These are phyloP conservation scores for Termitomyces sp. DNA, from an alignment of 768 basidiomycete genomes.

Conservation along the genomic window DNA sequence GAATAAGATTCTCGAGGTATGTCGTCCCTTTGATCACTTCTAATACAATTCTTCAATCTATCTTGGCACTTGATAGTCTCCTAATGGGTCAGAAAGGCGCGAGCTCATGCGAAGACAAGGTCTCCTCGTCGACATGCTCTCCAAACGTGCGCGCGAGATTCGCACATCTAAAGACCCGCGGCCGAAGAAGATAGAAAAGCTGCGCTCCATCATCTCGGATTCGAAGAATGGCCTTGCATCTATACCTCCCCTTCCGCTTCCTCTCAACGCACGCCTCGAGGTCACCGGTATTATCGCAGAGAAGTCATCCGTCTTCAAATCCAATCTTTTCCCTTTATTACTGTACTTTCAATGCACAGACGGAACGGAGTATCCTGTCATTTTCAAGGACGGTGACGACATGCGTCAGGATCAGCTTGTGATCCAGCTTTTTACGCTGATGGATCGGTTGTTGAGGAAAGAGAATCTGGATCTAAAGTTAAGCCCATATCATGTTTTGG, in stretches of 20 bases:
- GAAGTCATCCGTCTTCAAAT: slow-evolving; percentile 95
- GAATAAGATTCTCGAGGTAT: slow-evolving; percentile 82
- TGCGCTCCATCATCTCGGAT: slow-evolving; percentile 82
- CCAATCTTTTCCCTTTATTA: slow-evolving; percentile 89
- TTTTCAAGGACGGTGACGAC: slow-evolving; percentile 99
- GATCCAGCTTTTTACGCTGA: slow-evolving; percentile 96
- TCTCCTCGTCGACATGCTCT: slow-evolving; percentile 82
- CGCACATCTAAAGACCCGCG: slow-evolving; percentile 89
- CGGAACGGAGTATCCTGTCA: slow-evolving; percentile 86
- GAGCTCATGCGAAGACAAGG: slow-evolving; percentile 92
- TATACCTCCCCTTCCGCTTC: slow-evolving; percentile 81
- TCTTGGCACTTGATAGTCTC: slow-evolving; percentile 37
- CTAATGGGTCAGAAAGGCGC: slow-evolving; percentile 77
- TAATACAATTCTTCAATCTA: not conserved
- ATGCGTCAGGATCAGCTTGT: slow-evolving; percentile 98
- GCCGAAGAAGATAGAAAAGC: slow-evolving; percentile 96
- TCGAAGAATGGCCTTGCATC: slow-evolving; percentile 80
- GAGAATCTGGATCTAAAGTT: slow-evolving; percentile 94
- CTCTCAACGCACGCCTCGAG: slow-evolving; percentile 83
- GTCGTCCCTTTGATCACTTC: slow-evolving; percentile 6
- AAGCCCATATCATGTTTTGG: slow-evolving; percentile 89
- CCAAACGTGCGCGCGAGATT: slow-evolving; percentile 82
- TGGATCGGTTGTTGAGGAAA: slow-evolving; percentile 90
- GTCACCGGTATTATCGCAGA: slow-evolving; percentile 88
- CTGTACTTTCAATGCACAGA: slow-evolving; percentile 87